Conservation (phyloP, 345 rosid species). For the Gossypioides kirkii region DNA sequence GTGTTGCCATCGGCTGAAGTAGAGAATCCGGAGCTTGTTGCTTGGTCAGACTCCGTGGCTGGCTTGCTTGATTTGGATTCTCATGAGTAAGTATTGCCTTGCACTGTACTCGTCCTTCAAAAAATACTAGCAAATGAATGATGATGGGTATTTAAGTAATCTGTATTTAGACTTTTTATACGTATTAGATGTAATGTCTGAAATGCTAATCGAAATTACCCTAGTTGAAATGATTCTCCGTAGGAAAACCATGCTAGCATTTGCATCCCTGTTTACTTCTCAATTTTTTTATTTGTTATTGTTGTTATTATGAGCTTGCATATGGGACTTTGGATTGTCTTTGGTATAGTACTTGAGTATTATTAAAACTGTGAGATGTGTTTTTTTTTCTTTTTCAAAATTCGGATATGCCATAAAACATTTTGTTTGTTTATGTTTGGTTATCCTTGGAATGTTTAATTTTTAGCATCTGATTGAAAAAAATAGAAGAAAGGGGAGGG, state of each 20-base stretch:
- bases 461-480: background rate
- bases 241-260: background rate
- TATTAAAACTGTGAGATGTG: background rate
- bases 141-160: background rate
- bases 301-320: background rate
- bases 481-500: background rate
- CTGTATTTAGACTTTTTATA: background rate
- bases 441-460: background rate
- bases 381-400: background rate
- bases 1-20: slow-evolving; percentile 81
- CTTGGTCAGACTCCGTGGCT: slow-evolving; percentile 89
- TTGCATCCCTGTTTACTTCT: background rate
- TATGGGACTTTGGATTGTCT: background rate
- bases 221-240: background rate
- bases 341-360: background rate
- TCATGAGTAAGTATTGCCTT: slow-evolving; percentile 64
- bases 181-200: background rate
- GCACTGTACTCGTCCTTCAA: background rate
- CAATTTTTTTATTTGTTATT: background rate
- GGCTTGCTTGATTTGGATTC: slow-evolving; percentile 73
- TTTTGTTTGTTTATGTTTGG: background rate
- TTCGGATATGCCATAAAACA: background rate
- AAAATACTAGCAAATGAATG: background rate
- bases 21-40: slow-evolving; percentile 88
- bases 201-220: background rate